Evolutionary conservation across 495 filamentous ascomycete genomes (phyloP).

Genomic region (Astrothelium macrocarpum): DNA sequence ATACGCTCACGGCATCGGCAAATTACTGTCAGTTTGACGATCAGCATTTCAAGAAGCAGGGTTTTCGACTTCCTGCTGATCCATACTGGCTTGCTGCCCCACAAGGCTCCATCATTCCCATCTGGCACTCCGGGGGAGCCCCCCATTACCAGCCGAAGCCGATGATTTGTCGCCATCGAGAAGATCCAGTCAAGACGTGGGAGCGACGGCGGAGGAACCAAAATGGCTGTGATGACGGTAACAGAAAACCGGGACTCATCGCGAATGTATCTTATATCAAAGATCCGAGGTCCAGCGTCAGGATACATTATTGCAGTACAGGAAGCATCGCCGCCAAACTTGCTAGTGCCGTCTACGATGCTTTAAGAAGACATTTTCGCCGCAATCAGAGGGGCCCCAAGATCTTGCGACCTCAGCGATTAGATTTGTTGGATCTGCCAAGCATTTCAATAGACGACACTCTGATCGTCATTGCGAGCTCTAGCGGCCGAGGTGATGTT

Average conservation of each 20-base stretch:
- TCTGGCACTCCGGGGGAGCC: conserved; percentile 27
- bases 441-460: conserved; percentile 12
- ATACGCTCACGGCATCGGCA: conserved; percentile 24
- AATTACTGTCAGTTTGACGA: conserved; percentile 24
- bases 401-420: not conserved
- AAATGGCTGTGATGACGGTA: not conserved
- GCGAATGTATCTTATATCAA: not conserved
- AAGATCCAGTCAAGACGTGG: conserved; percentile 27
- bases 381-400: not conserved
- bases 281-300: conserved; percentile 1
- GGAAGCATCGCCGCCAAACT: conserved; percentile 23
- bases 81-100: conserved; percentile 28
- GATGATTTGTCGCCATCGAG: conserved; percentile 22
- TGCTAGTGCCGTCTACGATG: conserved; percentile 16
- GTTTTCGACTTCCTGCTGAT: conserved; percentile 25
- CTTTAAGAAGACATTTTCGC: not conserved
- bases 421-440: conserved; percentile 8
- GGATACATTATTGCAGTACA: conserved; percentile 23
- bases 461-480: conserved; percentile 17
- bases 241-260: too few relatives aligned
- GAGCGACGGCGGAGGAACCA: conserved; percentile 13
- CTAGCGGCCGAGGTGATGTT: conserved; percentile 22
- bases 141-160: conserved; percentile 29
- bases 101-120: conserved; percentile 27
- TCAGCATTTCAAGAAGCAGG: conserved; percentile 18